phyloP scores from a whole-genome alignment of 2,329 filamentous ascomycete genomes.

The Colletotrichum sp. region DNA sequence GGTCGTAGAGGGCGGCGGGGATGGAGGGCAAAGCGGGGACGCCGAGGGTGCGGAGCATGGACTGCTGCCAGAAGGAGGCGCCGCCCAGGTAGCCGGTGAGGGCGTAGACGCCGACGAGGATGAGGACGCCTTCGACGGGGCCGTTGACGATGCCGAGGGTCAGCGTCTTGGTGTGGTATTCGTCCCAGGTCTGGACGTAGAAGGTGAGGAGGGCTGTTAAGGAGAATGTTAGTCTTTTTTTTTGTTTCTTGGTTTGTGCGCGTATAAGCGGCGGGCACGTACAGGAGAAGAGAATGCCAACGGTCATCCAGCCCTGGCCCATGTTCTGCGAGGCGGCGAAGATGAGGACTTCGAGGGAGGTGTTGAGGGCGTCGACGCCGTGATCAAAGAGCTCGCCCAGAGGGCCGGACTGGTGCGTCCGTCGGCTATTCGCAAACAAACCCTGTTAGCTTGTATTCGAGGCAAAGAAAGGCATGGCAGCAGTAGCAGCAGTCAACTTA shows the following conservation, averaged over 20 bases:
- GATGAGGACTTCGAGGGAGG: conserved; percentile 87
- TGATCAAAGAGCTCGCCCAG: conserved; percentile 97
- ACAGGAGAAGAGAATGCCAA: conserved; percentile 84
- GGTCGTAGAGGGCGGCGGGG: conserved; percentile 73
- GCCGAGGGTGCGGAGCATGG: conserved; percentile 74
- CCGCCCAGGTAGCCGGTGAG: conserved; percentile 86
- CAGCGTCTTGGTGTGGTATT: conserved; percentile 96
- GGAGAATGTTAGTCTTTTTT: not conserved
- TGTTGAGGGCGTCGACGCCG: conserved; percentile 96
- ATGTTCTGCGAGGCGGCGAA: conserved; percentile 94
- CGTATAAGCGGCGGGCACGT: conserved; percentile 31
- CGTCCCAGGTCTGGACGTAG: conserved; percentile 98
- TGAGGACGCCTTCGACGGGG: conserved; percentile 91
- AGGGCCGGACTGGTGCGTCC: conserved; percentile 90
- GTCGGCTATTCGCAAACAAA: conserved; percentile 59
- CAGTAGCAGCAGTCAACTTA: conserved; percentile 48
- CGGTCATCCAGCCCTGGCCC: conserved; percentile 89
- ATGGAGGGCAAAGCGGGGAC: conserved; percentile 68
- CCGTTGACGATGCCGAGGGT: conserved; percentile 92
- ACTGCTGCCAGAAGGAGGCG: conserved; percentile 90
- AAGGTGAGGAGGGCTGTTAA: conserved; percentile 84
- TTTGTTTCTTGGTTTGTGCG: no score
- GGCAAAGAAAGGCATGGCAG: not conserved
- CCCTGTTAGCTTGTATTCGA: not conserved
- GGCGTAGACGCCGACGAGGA: conserved; percentile 79